These are phyloP conservation scores for Fonsecaea nubica DNA, from an alignment of 2,329 filamentous ascomycete genomes.

Conservation along the genomic window DNA sequence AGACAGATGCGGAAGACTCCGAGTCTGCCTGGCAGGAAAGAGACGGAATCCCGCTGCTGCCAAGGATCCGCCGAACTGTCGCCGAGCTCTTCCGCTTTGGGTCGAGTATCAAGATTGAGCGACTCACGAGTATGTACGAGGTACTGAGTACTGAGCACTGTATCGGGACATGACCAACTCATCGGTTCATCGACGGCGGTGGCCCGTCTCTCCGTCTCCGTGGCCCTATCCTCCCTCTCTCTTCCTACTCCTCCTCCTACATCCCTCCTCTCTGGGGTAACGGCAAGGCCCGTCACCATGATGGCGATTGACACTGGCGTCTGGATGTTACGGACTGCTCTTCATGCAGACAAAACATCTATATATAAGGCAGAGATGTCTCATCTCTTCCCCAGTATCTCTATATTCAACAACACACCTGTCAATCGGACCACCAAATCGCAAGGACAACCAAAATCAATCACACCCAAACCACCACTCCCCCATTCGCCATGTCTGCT, in stretches of 20 bases:
- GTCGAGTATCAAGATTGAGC: no score
- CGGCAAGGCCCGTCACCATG: not conserved
- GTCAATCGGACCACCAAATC: not conserved
- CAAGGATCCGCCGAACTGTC: not conserved
- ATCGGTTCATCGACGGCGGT: not conserved
- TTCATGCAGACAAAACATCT: not conserved
- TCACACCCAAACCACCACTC: not conserved
- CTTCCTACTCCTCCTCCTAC: not conserved
- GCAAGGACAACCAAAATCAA: not conserved
- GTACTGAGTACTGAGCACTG: no score
- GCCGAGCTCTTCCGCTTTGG: not conserved
- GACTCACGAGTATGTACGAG: no score
- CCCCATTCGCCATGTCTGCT: not conserved
- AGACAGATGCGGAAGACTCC: not conserved
- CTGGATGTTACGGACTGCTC: not conserved
- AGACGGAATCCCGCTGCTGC: not conserved
- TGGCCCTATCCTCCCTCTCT: no score
- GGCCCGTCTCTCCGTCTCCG: not conserved
- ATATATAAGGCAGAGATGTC: not conserved
- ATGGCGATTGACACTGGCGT: not conserved
- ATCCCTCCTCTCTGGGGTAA: not conserved
- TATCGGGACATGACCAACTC: no score
- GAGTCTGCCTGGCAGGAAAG: not conserved
- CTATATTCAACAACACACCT: not conserved
- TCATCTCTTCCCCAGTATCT: not conserved